Conservation (phyloP, 768 basidiomycete species). For the Dioszegia hungarica region DNA sequence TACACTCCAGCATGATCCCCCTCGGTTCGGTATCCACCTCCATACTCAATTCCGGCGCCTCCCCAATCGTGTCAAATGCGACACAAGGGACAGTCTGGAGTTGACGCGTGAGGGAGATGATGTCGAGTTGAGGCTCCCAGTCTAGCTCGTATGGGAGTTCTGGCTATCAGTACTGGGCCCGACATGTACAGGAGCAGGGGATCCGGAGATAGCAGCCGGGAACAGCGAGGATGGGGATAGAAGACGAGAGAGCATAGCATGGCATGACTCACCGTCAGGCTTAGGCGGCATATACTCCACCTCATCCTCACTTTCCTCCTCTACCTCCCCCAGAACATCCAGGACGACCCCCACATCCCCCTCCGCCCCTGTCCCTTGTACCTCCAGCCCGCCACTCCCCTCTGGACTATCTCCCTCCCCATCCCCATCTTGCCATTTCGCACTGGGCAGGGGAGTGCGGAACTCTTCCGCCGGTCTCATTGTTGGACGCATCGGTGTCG, state of each 20-base stretch:
- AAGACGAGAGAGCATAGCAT: too few species aligned
- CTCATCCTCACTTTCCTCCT: conserved; percentile 25
- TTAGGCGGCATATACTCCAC: conserved; percentile 36
- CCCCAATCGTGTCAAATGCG: not conserved
- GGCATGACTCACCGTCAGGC: conserved; percentile 14
- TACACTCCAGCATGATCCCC: not conserved
- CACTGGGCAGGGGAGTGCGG: conserved; percentile 19
- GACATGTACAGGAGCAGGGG: too few species aligned
- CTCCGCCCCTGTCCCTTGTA: conserved; percentile 13
- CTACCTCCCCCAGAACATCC: conserved; percentile 13
- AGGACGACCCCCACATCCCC: conserved; percentile 6
- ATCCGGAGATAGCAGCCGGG: too few species aligned
- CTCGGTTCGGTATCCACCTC: not conserved
- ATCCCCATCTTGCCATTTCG: conserved; percentile 37
- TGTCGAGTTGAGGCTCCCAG: conserved; percentile 6
- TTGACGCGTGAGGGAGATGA: not conserved
- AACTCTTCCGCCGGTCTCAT: conserved; percentile 10
- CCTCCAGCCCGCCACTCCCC: too few species aligned
- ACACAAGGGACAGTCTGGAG: conserved; percentile 8
- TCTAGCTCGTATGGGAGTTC: conserved; percentile 24
- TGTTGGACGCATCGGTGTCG: not conserved
- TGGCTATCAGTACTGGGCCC: conserved; percentile 14
- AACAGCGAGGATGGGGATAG: too few species aligned
- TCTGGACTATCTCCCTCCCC: conserved; percentile 34
- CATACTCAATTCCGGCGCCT: not conserved